Evolutionary conservation across 78 protist species (phyloP).

Genomic region (Dictyostelium intermedium): DNA sequence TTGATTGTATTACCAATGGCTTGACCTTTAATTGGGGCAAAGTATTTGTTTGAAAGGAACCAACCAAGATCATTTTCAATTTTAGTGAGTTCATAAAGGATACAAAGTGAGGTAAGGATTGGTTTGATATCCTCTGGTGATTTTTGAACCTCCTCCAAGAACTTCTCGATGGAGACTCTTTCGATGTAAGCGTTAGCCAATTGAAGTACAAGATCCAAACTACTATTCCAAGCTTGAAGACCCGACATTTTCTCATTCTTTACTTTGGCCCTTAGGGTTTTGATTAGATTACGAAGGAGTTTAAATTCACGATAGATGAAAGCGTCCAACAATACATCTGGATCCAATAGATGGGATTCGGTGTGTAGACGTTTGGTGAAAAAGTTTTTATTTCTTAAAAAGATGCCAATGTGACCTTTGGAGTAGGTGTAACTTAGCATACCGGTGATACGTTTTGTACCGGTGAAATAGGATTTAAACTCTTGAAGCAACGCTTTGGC

Average conservation of each 20-base stretch:
- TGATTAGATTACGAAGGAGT: constrained; percentile 30
- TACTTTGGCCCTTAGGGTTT: constrained; percentile 9
- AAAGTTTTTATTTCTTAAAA: constrained; percentile 59
- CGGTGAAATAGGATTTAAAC: constrained; percentile 69
- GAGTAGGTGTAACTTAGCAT: constrained; percentile 75
- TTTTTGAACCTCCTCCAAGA: constrained; percentile 56
- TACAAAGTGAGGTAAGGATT: constrained; percentile 26
- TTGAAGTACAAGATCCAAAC: constrained; percentile 31
- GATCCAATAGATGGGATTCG: constrained; percentile 47
- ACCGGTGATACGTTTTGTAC: constrained; percentile 59
- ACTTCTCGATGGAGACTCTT: constrained; percentile 73
- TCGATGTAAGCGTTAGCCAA: constrained; percentile 68
- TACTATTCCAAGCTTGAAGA: constrained; percentile 57
- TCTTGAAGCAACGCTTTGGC: constrained; percentile 65
- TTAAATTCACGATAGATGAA: constrained; percentile 72
- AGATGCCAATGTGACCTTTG: constrained; percentile 75
- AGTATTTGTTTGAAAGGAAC: constrained; percentile 73
- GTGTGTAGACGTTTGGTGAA: constrained; percentile 64
- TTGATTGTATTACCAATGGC: constrained; percentile 68
- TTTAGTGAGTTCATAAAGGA: constrained; percentile 53
- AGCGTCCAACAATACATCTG: constrained; percentile 69
- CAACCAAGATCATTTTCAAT: constrained; percentile 76
- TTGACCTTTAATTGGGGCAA: constrained; percentile 76
- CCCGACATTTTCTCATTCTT: constrained; percentile 59
- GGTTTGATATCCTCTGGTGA: constrained; percentile 14